Percentiles rank a stretch among this genome's conserved stretches.
phyloP scores from a whole-genome alignment of 164 flowering plant genomes.

The Sextonia rubra region DNA sequence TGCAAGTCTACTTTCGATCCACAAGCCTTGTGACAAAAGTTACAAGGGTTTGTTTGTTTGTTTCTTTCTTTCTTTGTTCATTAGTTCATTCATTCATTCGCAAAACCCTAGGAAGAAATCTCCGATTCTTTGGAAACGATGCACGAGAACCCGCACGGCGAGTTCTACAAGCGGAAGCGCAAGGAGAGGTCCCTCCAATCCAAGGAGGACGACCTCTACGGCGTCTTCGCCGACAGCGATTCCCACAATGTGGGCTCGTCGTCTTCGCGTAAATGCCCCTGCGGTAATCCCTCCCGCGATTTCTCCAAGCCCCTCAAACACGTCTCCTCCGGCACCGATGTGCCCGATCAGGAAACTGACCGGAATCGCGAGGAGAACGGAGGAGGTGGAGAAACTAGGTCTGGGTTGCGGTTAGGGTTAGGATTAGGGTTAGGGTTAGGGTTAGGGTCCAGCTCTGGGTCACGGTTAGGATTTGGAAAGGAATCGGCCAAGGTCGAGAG shows the following conservation, averaged over 20 bases:
- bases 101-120: background rate
- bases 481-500: conserved; percentile 4
- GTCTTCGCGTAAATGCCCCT: conserved; percentile 47
- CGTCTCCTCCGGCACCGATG: conserved; percentile 69
- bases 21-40: too few species aligned
- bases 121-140: conserved; percentile 16
- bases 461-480: too few species aligned
- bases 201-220: conserved; percentile 68
- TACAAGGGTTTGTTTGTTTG: too few species aligned
- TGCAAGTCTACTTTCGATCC: too few species aligned
- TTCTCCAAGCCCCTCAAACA: conserved; percentile 79
- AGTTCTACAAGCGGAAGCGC: conserved; percentile 59
- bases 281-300: conserved; percentile 28
- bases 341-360: conserved; percentile 74
- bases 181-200: conserved; percentile 62
- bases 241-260: conserved; percentile 39
- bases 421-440: conserved; percentile 34
- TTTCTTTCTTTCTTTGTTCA: too few species aligned
- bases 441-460: too few species aligned
- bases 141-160: conserved; percentile 83
- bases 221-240: conserved; percentile 52
- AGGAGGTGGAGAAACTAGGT: conserved; percentile 17
- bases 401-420: conserved; percentile 9
- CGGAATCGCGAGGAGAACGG: conserved; percentile 18
- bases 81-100: too few species aligned